A percentile compares a stretch with the other conserved stretches of the same genome.
These are phyloP conservation scores for Fusarium lateritium DNA, from an alignment of 2,329 filamentous ascomycete species.

Conservation along the genomic window DNA sequence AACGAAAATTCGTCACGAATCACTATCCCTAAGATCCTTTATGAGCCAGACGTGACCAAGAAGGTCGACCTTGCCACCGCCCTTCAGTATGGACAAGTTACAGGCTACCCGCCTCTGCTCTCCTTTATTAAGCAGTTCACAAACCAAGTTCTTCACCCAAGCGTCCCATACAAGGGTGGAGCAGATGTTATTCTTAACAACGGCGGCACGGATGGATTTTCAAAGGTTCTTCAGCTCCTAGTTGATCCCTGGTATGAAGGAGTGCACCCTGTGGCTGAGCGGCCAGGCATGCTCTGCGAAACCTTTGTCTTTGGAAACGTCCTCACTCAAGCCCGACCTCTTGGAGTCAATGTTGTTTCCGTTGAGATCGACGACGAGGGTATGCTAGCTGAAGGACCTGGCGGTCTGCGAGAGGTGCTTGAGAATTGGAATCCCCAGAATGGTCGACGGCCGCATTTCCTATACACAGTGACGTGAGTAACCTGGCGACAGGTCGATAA, in stretches of 20 bases:
- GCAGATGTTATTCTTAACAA: conserved; percentile 85
- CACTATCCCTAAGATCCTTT: conserved; percentile 77
- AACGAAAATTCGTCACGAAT: conserved; percentile 67
- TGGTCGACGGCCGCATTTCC: conserved; percentile 83
- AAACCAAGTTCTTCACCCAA: conserved; percentile 82
- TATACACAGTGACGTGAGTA: conserved; percentile 91
- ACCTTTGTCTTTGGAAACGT: conserved; percentile 86
- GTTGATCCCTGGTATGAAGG: conserved; percentile 81
- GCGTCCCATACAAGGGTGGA: conserved; percentile 82
- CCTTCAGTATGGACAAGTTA: conserved; percentile 87
- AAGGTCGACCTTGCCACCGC: conserved; percentile 87
- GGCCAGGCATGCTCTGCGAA: conserved; percentile 86
- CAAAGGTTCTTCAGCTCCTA: conserved; percentile 82
- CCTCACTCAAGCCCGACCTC: conserved; percentile 75
- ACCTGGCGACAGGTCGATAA: too few relatives aligned
- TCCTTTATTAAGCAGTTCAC: conserved; percentile 86
- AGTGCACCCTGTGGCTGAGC: conserved; percentile 75
- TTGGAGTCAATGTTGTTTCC: conserved; percentile 80
- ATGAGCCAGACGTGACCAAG: conserved; percentile 70
- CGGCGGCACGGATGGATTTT: conserved; percentile 88
- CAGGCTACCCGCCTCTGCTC: conserved; percentile 84
- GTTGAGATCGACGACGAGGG: conserved; percentile 85
- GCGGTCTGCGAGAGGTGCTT: conserved; percentile 83
- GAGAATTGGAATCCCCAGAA: conserved; percentile 83
- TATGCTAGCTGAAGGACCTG: conserved; percentile 81